Evolutionary conservation across 2,329 filamentous ascomycete species (phyloP), one percentile per base, ranked within the genome.

Genomic region (Epichloe aotearoae): DNA sequence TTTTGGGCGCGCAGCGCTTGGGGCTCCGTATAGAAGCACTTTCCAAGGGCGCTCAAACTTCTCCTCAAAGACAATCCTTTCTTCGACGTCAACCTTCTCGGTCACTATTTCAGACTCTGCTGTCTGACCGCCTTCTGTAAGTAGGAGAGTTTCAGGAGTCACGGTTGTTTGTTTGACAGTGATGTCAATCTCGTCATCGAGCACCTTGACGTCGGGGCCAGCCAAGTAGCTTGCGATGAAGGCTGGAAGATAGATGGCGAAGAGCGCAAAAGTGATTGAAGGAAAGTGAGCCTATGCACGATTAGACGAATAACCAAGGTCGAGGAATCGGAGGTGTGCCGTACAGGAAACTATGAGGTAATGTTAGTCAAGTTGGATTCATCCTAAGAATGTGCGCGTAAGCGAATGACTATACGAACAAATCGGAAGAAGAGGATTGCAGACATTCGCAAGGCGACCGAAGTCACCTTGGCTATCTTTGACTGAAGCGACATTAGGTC

Each of bases 21-120:
- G 91, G 0, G 84, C 69, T 3, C 93, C 93, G 3, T 80, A 80
- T 23, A 94, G 68, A 6, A 97, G 70, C 3, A 87, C 86, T 56
- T 75, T 76, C 56, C 84, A 69, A 1, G 78, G 69, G 20, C 73
- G 73, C 2, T 77, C 65, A 12, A 76, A 71, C 57, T 77, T 77
- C 60, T 83, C 72, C 47, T 77, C 70, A 15, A 85, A 58, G 11
- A 80, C 62, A 4, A 86, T 66, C 1, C 76, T 82, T 62, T 89
- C 83, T 51, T 80, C 64, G 23, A 88, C 69, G 30, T 80, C 75
- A 37, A 88, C 69, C 52, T 80, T 71, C 51, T 76, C 70, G 17
- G 69, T 63, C 5, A 72, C 59, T 30, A 74, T 54, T 23, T 67
- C 61, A 55, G 61, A 56, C 47, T 54, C 64, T 66, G 54, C 46